Evolutionary conservation across 208 protist genomes (phyloP).

Genomic region (Crithidia acanthocephali): DNA sequence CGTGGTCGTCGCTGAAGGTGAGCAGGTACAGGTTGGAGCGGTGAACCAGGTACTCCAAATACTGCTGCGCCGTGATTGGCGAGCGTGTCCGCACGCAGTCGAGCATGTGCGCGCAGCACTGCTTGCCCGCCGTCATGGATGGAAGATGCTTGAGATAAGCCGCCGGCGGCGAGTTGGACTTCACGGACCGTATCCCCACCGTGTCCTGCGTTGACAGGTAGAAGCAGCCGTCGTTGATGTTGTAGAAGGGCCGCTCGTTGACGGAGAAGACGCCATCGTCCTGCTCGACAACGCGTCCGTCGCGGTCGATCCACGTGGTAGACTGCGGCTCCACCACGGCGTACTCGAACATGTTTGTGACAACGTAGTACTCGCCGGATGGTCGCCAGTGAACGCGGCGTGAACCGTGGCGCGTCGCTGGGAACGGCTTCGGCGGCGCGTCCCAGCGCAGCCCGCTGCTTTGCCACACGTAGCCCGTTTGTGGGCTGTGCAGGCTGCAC

Average conservation of each 20-base stretch:
- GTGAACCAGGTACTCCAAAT: constrained; percentile 35
- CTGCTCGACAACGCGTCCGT: constrained; percentile 79
- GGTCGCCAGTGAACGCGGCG: constrained; percentile 45
- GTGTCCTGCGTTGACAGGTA: constrained; percentile 56
- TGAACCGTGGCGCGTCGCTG: constrained; percentile 22
- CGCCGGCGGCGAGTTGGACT: constrained; percentile 30
- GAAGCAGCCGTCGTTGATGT: constrained; percentile 47
- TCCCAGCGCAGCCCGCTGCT: constrained; percentile 52
- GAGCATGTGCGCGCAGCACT: constrained; percentile 31
- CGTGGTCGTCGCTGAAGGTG: constrained; percentile 20
- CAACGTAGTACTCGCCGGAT: constrained; percentile 56
- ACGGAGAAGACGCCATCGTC: constrained; percentile 33
- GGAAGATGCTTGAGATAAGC: constrained; percentile 30
- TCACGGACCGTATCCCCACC: constrained; percentile 30
- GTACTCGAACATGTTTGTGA: constrained; percentile 75
- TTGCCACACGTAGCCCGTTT: constrained; percentile 52
- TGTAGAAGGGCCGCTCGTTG: constrained; percentile 39
- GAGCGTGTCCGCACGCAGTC: constrained; percentile 13
- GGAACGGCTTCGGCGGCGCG: constrained; percentile 38
- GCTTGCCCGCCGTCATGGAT: constrained; percentile 30
- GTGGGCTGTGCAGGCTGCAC: constrained; percentile 54
- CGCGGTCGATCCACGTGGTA: constrained; percentile 75
- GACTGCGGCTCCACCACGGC: constrained; percentile 72
- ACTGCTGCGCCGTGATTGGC: constrained; percentile 26
- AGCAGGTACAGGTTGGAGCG: constrained; percentile 28